Base-by-base conservation (phyloP, 495 filamentous ascomycete species). In the Penicillium malachiteum region DNA sequence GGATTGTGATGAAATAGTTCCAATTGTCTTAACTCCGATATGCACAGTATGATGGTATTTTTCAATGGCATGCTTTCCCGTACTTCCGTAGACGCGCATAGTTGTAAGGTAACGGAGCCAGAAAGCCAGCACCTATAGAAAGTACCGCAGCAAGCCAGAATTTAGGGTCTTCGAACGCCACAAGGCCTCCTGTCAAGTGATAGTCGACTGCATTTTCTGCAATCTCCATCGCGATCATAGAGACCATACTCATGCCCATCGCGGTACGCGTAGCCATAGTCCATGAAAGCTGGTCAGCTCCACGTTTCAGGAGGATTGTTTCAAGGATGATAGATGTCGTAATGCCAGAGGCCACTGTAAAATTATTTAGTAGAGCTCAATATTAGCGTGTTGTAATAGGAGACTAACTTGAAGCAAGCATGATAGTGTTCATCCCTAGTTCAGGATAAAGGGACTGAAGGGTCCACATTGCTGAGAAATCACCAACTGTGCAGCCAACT, bases 171-270 rank as follows among this genome's bases (percentile, higher is more conserved):
- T 60, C 62, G 9, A 73, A 47, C 0, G 58, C 60, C 13, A 75
- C 64, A 6, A 71, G 56, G 0, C 77, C 77, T 1, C 76, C 76
- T 0, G 75, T 80, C 1, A 80, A 60, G 54, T 78, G 72, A 54
- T 73, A 78, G 45, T 80, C 76, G 30, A 80, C 77, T 4, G 60
- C 49, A 50, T 77, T 80, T 41, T 78, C 69, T 3, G 68, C 76
- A 1, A 62, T 35, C 51, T 80, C 76, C 77, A 80, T 80, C 3
- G 73, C 70, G 21, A 78, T 26, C 77, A 80, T 78, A 0, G 76
- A 78, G 2, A 78, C 66, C 38, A 78, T 61, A 50, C 75, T 80
- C 77, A 80, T 80, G 0, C 77, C 77, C 62, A 68, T 71, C 0
- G 77, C 77, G 1, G 77, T 78, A 7, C 65, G 68, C 7, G 60